Conservation (phyloP, 768 basidiomycete species). For the Cantharellus anzutake region DNA sequence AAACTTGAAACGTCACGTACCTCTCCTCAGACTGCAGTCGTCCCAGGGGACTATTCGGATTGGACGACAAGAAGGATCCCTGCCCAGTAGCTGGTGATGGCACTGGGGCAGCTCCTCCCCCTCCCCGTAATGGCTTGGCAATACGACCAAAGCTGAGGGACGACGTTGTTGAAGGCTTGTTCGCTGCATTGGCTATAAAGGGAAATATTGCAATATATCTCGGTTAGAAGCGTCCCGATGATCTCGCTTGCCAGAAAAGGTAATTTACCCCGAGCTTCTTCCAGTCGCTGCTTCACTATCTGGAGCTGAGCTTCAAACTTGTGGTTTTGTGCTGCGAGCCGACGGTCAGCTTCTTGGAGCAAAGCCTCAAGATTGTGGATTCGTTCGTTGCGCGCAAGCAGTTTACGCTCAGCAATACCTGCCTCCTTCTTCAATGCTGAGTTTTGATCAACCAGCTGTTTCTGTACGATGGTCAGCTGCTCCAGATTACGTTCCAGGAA, state of each 20-base stretch:
- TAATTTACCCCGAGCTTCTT: conserved; percentile 67
- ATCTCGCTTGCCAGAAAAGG: background rate
- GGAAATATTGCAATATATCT: conserved; percentile 5
- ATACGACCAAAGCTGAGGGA: conserved; percentile 83
- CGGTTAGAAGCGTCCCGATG: too few species aligned
- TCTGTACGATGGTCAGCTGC: conserved; percentile 87
- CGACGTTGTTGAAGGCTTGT: conserved; percentile 27
- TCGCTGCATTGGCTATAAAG: conserved; percentile 41
- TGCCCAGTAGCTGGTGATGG: conserved; percentile 20
- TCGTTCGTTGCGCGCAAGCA: conserved; percentile 90
- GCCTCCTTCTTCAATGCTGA: conserved; percentile 93
- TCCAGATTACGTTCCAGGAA: conserved; percentile 95
- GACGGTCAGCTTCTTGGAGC: conserved; percentile 83
- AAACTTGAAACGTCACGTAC: conserved; percentile 17
- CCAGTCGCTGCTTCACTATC: conserved; percentile 76
- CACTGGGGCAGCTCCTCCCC: conserved; percentile 33
- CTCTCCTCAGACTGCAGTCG: conserved; percentile 64
- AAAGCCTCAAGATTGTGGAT: conserved; percentile 91
- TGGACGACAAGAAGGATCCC: conserved; percentile 23
- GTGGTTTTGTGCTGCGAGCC: conserved; percentile 81
- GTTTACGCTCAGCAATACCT: conserved; percentile 88
- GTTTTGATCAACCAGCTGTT: conserved; percentile 99
- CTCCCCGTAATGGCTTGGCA: conserved; percentile 89
- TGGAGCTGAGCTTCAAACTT: conserved; percentile 90
- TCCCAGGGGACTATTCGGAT: conserved; percentile 39